Evolutionary conservation across 2,329 filamentous ascomycete species (phyloP), one percentile per base, ranked within the genome.

Genomic region (Diaporthe sp.): DNA sequence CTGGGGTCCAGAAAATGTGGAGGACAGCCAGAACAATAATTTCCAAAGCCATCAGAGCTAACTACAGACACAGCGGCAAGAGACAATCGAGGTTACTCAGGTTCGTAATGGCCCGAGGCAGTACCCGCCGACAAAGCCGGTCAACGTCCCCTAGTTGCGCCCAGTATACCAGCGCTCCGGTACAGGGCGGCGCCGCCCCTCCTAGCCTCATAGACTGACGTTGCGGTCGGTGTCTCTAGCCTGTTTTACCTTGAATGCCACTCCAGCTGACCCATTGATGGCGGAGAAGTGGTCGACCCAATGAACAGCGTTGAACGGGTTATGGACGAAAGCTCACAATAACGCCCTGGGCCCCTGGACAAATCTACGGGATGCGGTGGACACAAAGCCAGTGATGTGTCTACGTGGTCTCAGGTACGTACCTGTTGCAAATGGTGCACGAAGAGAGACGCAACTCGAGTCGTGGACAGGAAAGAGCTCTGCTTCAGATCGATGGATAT

Each of bases 131-230:
- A 73, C 70, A 39, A 73, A 47, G 65, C 56, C 47, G 50, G 51
- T 61, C 70, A 73, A 73, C 66, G 71, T 69, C 50, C 42, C 32
- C 63, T 70, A 73, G 50, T 70, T 51, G 32, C n/a, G 32, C 47
- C 51, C 73, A 75, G 73, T 47, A 72, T 63, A 73, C 47, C 73
- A 70, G 70, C 59, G 71, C 63, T 55, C 70, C 69, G 73, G 73
- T 72, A 71, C 47, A 70, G 65, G 61, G 70, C 70, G 63, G 25
- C 71, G 73, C 70, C 73, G 39, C 37, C 53, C 59, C 35, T 51
- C 51, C 63, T 68, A 68, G 63, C 32, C 37, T 35, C 27, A 32
- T 53, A 39, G 55, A 42, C 22, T 56, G 61, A 50, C 73, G 63
- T 55, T 73, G 56, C 51, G 27, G 55, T 39, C 55, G 47, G 32